Conservation (phyloP, 495 filamentous ascomycete genomes). For the Xylaria flabelliformis region DNA sequence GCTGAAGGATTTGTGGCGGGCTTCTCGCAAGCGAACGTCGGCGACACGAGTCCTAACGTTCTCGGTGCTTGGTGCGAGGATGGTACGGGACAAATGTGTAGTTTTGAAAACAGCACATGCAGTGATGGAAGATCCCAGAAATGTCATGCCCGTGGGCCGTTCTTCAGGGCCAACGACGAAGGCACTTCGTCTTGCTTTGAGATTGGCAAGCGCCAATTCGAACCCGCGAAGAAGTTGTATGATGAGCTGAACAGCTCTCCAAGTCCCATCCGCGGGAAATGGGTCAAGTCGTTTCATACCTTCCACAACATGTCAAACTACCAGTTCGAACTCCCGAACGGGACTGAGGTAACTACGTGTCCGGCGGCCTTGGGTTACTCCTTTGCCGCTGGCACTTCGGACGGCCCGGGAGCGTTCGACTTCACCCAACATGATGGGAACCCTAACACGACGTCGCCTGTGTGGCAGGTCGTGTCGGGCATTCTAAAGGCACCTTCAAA, state of each 20-base stretch:
- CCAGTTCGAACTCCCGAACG: conserved; percentile 76
- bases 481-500: conserved; percentile 73
- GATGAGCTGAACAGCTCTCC: conserved; percentile 56
- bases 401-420: conserved; percentile 92
- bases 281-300: conserved; percentile 75
- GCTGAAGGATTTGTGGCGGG: conserved; percentile 84
- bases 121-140: conserved; percentile 68
- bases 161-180: conserved; percentile 71
- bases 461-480: conserved; percentile 80
- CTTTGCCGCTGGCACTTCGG: conserved; percentile 93
- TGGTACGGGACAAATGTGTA: conserved; percentile 70
- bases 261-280: conserved; percentile 60
- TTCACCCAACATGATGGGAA: conserved; percentile 86
- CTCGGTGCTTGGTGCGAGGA: conserved; percentile 86
- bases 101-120: conserved; percentile 81
- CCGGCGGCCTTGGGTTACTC: conserved; percentile 92
- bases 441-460: conserved; percentile 75
- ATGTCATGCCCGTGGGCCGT: conserved; percentile 87
- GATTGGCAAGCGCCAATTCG: conserved; percentile 76
- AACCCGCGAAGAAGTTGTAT: conserved; percentile 69
- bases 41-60: conserved; percentile 90
- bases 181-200: conserved; percentile 83
- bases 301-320: conserved; percentile 79
- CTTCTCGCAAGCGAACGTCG: conserved; percentile 94
- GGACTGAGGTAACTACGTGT: conserved; percentile 74